These are phyloP conservation scores for Striga asiatica DNA, from an alignment of 257 asterid genomes.

Conservation along the genomic window DNA sequence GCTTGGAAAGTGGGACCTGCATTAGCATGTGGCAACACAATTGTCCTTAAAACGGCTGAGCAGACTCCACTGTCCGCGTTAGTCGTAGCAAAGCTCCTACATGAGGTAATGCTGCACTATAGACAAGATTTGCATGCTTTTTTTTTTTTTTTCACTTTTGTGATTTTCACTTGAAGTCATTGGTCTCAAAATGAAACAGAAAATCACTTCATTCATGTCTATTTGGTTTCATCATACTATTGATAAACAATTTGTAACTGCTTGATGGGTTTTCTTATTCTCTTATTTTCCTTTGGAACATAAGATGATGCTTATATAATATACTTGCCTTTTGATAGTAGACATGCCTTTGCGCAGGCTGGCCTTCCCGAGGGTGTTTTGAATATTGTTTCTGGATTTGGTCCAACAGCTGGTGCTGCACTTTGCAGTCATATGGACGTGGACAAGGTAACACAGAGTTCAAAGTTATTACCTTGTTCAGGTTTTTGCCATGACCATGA, in stretches of 20 bases:
- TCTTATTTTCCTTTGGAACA: neutral
- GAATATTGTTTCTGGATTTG: conserved; percentile 83
- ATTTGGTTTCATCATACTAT: neutral
- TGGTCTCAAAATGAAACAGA: neutral
- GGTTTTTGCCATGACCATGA: conserved; percentile 1
- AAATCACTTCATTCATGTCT: neutral
- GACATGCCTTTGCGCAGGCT: conserved; percentile 46
- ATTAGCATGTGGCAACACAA: conserved; percentile 72
- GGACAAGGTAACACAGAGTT: conserved; percentile 58
- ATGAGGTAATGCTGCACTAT: conserved; percentile 58
- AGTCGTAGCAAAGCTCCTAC: conserved; percentile 60
- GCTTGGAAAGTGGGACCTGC: conserved; percentile 99
- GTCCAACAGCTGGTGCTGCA: conserved; percentile 91
- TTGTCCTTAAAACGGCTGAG: conserved; percentile 91
- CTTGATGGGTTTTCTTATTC: no score
- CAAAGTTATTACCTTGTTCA: neutral
- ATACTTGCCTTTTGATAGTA: neutral
- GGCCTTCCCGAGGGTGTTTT: conserved; percentile 92
- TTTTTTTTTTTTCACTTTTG: neutral
- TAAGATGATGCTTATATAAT: neutral
- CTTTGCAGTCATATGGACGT: conserved; percentile 97
- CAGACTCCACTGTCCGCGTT: conserved; percentile 94
- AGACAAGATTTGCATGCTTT: neutral
- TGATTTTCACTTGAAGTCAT: neutral
- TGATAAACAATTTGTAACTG: no score